A percentile compares a stretch with the other conserved stretches of the same genome.
phyloP scores from a whole-genome alignment of 2,329 filamentous ascomycete genomes.

The Fusarium equiseti region DNA sequence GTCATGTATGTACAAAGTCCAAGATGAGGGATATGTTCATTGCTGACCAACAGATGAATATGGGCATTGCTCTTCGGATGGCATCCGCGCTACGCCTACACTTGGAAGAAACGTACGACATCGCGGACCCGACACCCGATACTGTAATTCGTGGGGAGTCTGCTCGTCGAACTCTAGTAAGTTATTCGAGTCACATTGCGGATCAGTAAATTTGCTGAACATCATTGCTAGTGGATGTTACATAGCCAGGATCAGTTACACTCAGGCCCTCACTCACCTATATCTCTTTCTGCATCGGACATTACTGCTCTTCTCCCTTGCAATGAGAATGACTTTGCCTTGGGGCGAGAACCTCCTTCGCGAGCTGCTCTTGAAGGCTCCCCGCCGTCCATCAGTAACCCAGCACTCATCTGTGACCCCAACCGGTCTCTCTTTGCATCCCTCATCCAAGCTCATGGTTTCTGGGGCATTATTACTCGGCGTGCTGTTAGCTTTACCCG shows the following conservation, averaged over 20 bases:
- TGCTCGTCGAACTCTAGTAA: conserved; percentile 67
- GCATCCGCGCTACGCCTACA: conserved; percentile 67
- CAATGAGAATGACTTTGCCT: conserved; percentile 64
- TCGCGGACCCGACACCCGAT: conserved; percentile 58
- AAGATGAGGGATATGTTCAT: not conserved
- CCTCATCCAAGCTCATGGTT: conserved; percentile 66
- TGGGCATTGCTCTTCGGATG: conserved; percentile 68
- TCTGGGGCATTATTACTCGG: conserved; percentile 66
- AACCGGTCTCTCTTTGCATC: conserved; percentile 67
- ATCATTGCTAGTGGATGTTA: conserved; percentile 64
- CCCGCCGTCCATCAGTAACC: conserved; percentile 61
- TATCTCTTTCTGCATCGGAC: conserved; percentile 64
- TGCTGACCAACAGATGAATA: conserved; percentile 60
- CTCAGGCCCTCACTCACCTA: conserved; percentile 63
- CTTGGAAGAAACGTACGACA: conserved; percentile 65
- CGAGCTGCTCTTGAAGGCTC: conserved; percentile 68
- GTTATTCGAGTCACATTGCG: conserved; percentile 33
- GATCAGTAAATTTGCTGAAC: conserved; percentile 8
- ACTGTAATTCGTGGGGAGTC: conserved; percentile 65
- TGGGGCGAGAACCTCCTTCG: conserved; percentile 59
- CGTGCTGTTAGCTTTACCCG: conserved; percentile 60
- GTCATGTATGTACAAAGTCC: conserved; percentile 59
- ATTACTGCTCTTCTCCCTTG: conserved; percentile 67
- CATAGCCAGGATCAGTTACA: conserved; percentile 70
- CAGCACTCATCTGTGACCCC: conserved; percentile 56